These are phyloP conservation scores for Wallacemonas rigidus DNA, from an alignment of 208 protist genomes.

Conservation along the genomic window DNA sequence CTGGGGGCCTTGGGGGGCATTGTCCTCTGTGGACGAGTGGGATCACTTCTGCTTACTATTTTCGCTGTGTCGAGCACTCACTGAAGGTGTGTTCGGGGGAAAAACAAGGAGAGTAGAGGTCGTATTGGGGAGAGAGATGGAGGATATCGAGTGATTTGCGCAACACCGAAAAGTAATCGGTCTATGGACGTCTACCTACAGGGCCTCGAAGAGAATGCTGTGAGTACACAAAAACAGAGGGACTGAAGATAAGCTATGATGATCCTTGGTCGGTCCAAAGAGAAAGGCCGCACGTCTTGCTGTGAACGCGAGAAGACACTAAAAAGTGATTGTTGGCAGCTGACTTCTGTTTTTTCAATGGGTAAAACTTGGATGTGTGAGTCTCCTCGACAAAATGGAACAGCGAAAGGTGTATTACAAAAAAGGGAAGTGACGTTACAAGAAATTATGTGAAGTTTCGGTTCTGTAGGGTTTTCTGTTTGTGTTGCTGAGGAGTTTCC, in stretches of 20 bases:
- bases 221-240: too few relatives aligned
- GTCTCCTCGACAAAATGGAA: conserved; percentile 4
- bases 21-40: neutral
- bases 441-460: conserved; percentile 19
- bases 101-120: neutral
- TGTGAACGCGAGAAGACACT: too few relatives aligned
- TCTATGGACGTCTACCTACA: too few relatives aligned
- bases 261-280: neutral
- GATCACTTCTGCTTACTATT: neutral
- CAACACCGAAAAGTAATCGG: too few relatives aligned
- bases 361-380: neutral
- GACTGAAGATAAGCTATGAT: neutral
- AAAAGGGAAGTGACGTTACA: conserved; percentile 1
- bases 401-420: conserved; percentile 8
- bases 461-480: conserved; percentile 10
- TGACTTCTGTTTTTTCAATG: conserved; percentile 1
- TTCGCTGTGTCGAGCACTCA: neutral
- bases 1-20: conserved; percentile 46
- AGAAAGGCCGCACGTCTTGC: neutral
- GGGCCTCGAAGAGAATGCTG: neutral
- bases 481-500: neutral
- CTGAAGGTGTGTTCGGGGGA: too few relatives aligned
- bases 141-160: neutral
- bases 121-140: conserved; percentile 4
- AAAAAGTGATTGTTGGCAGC: too few relatives aligned